A percentile compares a stretch with the other conserved stretches of the same genome.
These are phyloP conservation scores for Penicillium soppii DNA, from an alignment of 495 filamentous ascomycete species.

Conservation along the genomic window DNA sequence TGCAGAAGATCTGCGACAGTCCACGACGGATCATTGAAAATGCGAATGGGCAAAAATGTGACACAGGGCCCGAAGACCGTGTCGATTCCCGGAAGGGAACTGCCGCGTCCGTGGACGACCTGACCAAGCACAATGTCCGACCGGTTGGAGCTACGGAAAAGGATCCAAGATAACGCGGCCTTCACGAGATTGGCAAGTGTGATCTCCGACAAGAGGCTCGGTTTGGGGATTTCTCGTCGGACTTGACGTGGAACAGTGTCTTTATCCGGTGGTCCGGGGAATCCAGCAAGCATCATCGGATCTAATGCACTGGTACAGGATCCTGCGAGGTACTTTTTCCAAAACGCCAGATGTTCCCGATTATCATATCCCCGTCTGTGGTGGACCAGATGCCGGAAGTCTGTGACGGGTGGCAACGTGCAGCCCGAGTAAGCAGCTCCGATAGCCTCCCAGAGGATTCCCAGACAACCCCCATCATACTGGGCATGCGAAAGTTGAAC, in stretches of 20 bases:
- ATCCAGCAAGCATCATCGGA: neutral
- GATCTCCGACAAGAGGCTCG: conserved; percentile 20
- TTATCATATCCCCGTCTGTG: conserved; percentile 10
- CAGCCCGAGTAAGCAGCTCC: conserved; percentile 38
- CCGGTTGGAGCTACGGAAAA: conserved; percentile 28
- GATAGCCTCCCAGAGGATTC: conserved; percentile 47
- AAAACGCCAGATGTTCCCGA: conserved; percentile 5
- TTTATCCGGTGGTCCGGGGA: neutral
- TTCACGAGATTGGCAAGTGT: conserved; percentile 44
- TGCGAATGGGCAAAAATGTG: conserved; percentile 48
- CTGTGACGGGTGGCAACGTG: conserved; percentile 23
- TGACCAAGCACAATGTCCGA: conserved; percentile 43
- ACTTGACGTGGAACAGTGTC: neutral
- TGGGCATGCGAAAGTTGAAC: conserved; percentile 62
- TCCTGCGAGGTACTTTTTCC: conserved; percentile 21
- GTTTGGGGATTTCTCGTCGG: neutral
- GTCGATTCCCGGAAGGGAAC: conserved; percentile 39
- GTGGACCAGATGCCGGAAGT: conserved; percentile 56
- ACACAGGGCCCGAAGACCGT: conserved; percentile 47
- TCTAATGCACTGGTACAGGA: conserved; percentile 13
- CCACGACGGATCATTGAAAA: conserved; percentile 32
- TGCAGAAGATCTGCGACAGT: conserved; percentile 39
- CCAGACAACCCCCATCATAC: conserved; percentile 62
- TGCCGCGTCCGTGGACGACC: conserved; percentile 46
- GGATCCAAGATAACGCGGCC: conserved; percentile 39